These are phyloP conservation scores for Neonectria faginata DNA, from an alignment of 2,329 filamentous ascomycete genomes.

Conservation along the genomic window DNA sequence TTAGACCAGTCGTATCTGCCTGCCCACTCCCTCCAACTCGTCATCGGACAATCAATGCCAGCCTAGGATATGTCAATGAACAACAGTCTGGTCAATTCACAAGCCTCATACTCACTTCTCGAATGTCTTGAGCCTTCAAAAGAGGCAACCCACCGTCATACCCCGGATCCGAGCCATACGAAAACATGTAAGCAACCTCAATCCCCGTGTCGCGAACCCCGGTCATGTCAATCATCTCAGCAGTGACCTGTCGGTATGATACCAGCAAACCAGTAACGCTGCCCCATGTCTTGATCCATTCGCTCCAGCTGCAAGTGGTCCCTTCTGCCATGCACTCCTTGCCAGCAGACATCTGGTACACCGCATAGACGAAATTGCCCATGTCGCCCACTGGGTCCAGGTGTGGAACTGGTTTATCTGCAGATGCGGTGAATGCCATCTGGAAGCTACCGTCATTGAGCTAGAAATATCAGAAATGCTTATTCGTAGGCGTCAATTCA, in stretches of 20 bases:
- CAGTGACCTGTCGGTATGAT: slow-evolving; percentile 54
- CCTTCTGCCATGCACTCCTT: slow-evolving; percentile 63
- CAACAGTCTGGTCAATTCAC: neutral
- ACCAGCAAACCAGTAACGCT: slow-evolving; percentile 49
- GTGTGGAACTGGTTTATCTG: slow-evolving; percentile 56
- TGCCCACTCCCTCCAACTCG: slow-evolving; percentile 25
- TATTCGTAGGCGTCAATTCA: neutral
- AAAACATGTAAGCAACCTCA: slow-evolving; percentile 60
- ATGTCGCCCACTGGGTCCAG: slow-evolving; percentile 60
- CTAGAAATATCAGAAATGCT: slow-evolving; percentile 35
- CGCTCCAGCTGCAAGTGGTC: slow-evolving; percentile 58
- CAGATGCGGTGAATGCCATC: slow-evolving; percentile 60
- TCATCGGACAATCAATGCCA: slow-evolving; percentile 25
- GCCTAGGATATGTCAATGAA: slow-evolving; percentile 9
- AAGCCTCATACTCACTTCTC: slow-evolving; percentile 53
- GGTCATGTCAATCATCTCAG: slow-evolving; percentile 53
- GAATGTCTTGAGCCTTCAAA: slow-evolving; percentile 57
- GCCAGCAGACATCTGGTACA: slow-evolving; percentile 61
- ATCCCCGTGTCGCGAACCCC: slow-evolving; percentile 56
- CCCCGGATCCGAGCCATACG: slow-evolving; percentile 60
- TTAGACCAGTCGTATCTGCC: slow-evolving; percentile 21
- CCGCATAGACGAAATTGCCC: slow-evolving; percentile 61
- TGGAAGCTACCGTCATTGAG: slow-evolving; percentile 56
- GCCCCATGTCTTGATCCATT: slow-evolving; percentile 59
- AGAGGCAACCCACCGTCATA: slow-evolving; percentile 61